These are phyloP conservation scores for Boechera stricta DNA, from an alignment of 345 rosid species.

Conservation along the genomic window DNA sequence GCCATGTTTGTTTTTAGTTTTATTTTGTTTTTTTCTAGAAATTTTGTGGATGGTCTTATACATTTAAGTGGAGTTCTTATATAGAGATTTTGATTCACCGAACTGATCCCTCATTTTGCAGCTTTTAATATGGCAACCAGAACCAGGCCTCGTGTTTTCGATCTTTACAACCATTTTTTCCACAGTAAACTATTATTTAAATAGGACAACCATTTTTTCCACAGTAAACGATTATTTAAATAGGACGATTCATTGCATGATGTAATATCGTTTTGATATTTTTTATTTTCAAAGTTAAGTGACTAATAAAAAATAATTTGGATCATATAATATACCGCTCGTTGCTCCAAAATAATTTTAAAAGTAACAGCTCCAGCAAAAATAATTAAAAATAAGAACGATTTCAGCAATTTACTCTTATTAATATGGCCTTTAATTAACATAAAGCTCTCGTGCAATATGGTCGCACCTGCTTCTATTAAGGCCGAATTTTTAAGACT, in stretches of 20 bases:
- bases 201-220: not conserved
- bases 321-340: not conserved
- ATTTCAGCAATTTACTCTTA: too few relatives aligned
- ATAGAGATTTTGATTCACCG: not conserved
- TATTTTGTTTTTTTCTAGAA: not conserved
- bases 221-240: too few relatives aligned
- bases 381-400: too few relatives aligned
- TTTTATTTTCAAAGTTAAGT: not conserved
- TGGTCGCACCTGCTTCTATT: too few relatives aligned
- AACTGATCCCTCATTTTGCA: not conserved
- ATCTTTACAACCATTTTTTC: not conserved
- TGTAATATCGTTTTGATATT: not conserved
- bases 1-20: not conserved
- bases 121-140: not conserved
- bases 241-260: not conserved
- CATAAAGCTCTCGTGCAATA: too few relatives aligned
- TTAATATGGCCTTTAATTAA: too few relatives aligned
- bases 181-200: slow-evolving; percentile 3
- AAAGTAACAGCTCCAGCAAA: too few relatives aligned
- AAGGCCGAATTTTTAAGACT: too few relatives aligned
- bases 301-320: too few relatives aligned
- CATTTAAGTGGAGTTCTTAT: not conserved
- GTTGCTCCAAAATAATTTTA: too few relatives aligned
- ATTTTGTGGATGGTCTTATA: not conserved
- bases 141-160: not conserved